Percentiles rank a stretch among this genome's conserved stretches.
phyloP scores from a whole-genome alignment of 1,284 basidiomycete species.

The Rhodofomes roseus region DNA sequence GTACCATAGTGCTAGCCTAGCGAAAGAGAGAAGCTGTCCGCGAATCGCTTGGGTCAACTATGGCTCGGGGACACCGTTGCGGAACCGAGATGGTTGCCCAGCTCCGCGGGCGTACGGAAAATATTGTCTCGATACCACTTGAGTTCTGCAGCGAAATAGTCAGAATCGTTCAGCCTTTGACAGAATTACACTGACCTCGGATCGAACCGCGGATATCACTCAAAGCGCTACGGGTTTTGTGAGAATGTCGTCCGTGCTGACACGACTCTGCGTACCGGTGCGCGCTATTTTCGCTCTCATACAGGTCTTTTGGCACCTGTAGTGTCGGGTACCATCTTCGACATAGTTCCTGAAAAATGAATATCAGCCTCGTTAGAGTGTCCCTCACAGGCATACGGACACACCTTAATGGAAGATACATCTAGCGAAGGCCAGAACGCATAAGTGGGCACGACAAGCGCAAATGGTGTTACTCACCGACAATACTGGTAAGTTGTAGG shows the following conservation, averaged over 20 bases:
- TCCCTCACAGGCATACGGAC: neutral
- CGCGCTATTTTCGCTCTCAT: constrained; percentile 30
- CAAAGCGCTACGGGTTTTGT: constrained; percentile 50
- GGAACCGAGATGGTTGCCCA: too few species aligned
- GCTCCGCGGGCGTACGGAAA: constrained; percentile 13
- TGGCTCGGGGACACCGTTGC: too few species aligned
- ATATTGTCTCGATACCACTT: constrained; percentile 23
- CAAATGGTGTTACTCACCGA: constrained; percentile 14
- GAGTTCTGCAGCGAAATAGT: constrained; percentile 12
- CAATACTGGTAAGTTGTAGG: constrained; percentile 9
- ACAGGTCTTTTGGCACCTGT: constrained; percentile 21
- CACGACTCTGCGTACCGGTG: constrained; percentile 43
- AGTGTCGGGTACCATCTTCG: constrained; percentile 65
- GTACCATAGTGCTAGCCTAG: too few species aligned
- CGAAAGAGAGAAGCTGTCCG: too few species aligned
- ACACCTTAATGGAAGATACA: constrained; percentile 77
- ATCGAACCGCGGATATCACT: constrained; percentile 79
- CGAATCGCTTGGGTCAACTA: too few species aligned
- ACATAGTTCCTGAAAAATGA: constrained; percentile 53
- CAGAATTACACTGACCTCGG: constrained; percentile 40
- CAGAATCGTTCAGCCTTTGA: neutral
- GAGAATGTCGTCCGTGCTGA: neutral
- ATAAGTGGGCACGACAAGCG: neutral
- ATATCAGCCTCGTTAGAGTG: neutral
- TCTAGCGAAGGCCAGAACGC: constrained; percentile 38